These are phyloP conservation scores for Petrea volubilis DNA, from an alignment of 257 asterid species.

Conservation along the genomic window DNA sequence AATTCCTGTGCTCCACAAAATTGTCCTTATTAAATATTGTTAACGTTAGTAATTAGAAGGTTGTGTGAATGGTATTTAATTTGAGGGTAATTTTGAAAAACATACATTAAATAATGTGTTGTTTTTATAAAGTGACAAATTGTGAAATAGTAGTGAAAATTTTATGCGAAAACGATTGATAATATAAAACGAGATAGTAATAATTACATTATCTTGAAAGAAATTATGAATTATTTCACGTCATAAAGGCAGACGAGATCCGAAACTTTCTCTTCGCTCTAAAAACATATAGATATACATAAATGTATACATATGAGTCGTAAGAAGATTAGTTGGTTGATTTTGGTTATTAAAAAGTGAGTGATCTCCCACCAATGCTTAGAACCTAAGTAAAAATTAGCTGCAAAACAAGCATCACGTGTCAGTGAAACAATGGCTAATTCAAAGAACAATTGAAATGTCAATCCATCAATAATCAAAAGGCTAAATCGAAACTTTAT, in stretches of 20 bases:
- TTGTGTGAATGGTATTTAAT: too few relatives aligned
- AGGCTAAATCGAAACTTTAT: constrained; percentile 1
- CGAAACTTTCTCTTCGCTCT: neutral
- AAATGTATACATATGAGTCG: neutral
- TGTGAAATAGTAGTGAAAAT: too few relatives aligned
- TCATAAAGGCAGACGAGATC: neutral
- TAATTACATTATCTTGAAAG: too few relatives aligned
- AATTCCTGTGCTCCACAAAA: too few relatives aligned
- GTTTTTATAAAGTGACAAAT: too few relatives aligned
- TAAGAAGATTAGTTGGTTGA: neutral
- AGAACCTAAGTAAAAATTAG: constrained; percentile 4
- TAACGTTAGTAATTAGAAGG: too few relatives aligned
- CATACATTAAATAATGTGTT: too few relatives aligned
- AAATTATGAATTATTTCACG: neutral
- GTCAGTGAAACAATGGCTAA: constrained; percentile 7
- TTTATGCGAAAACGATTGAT: too few relatives aligned
- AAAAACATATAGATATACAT: neutral
- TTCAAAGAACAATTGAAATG: neutral
- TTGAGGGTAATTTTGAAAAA: too few relatives aligned
- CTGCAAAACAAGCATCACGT: neutral
- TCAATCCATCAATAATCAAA: constrained; percentile 1
- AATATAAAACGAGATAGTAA: too few relatives aligned
- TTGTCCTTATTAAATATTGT: too few relatives aligned
- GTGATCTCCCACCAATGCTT: neutral
- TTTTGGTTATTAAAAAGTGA: neutral